Evolutionary conservation across 1,284 basidiomycete species (phyloP), one percentile per base, ranked within the genome.

Genomic region (Fomitiporia mediterranea): DNA sequence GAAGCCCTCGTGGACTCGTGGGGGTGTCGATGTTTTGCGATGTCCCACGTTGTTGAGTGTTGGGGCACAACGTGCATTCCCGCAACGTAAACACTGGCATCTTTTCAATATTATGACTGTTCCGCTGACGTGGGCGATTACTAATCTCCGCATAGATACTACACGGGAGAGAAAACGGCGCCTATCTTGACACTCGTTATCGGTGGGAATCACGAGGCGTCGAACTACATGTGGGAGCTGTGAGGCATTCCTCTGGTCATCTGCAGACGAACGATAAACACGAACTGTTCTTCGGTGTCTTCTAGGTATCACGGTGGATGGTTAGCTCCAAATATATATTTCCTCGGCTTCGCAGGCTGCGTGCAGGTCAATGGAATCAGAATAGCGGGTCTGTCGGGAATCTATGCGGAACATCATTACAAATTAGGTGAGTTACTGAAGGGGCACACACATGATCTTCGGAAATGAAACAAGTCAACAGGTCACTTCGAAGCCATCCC

Each of bases 151-250:
- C 38, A 43, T 53, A 88, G 87, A 65, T 96, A 98, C 69, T 99
- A 98, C 68, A 86, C 84, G 0, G 93, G 94, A 1, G 77, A 88
- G 64, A 85, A 80, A 63, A 73, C 67, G 5, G 96, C 96, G 0
- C 94, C 95, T 0, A 71, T 97, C 4, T 73, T 98, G 65, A 99
- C 97, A 0, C 76, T 99, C 30, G 85, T 98, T 51, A 97, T 99
- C 65, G 97, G 97, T 19, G 97, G 97, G 4, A 99, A 99, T 68
- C 96, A 99, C 68, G 96, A 99, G 72, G 94, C 94, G 3, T 95
- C 92, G 54, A 97, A 94, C 67, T 98, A 98, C 69, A 81, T 99
- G 74, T 95, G 92, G 89, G 97, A 99, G 69, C 74, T 98, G 87
- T 94, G 66, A 72, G 90, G 73, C 23, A 13, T 27, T 44, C 17